Base-by-base conservation (phyloP, 2,329 filamentous ascomycete genomes). In the Penicillium sp. region DNA sequence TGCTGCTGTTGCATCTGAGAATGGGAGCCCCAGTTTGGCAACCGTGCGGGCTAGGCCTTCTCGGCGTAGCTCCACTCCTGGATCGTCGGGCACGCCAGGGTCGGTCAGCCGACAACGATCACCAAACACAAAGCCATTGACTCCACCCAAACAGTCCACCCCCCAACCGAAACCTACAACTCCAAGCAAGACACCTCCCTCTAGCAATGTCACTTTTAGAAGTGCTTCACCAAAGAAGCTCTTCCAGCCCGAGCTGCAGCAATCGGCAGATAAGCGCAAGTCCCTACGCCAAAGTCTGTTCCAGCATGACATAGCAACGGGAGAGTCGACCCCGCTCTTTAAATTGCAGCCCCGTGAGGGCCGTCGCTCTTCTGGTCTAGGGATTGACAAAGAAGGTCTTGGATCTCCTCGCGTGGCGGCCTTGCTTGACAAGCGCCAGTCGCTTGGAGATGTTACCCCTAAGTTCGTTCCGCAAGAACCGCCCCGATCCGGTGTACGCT, bases 321-420 rank as follows among this genome's bases (percentile, higher is more conserved):
- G 85, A 3, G 69, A 78, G 34, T 79, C 81, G 18, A 88, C 85
- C 1, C 88, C 89, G 14, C 82, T 80, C 18, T 80, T 89, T 48
- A 74, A 89, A 13, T 71, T 90, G 7, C 88, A 82, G 3, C 85
- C 87, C 3, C 81, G 84, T 56, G 67, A 68, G 35, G 81, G 57
- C 31, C 65, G 87, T 29, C 78, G 79, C 43, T 82, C 87, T 16
- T 88, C 87, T 14, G 88, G 88, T 0, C 68, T 92, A 58, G 88
- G 89, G 22, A 83, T 85, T 59, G 89, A 90, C 64, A 84, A 83
- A 61, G 77, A 82, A 59, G 89, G 89, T 0, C 81, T 92, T 53
- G 89, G 90, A 7, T 93, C 90, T 1, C 90, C 89, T 5, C 85
- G 84, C 50, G 83, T 93, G 52, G 81, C 88, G 22, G 87, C 85